Conservation (phyloP, 2,329 filamentous ascomycete species). For the Cucurbitaria berberidis region DNA sequence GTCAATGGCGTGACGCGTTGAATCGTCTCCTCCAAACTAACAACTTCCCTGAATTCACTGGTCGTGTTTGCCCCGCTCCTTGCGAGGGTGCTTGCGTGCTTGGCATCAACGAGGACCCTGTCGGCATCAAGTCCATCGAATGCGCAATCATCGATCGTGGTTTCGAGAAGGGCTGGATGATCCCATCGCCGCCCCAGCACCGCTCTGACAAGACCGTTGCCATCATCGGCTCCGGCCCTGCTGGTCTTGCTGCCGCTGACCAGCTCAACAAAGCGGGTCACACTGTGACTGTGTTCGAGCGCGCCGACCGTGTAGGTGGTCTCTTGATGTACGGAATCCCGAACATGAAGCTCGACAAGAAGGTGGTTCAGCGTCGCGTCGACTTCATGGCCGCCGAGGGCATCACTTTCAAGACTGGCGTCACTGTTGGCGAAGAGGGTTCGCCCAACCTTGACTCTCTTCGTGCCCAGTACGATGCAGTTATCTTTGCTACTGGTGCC, state of each 20-base stretch:
- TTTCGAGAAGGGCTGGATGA: constrained; percentile 98
- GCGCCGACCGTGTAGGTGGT: constrained; percentile 86
- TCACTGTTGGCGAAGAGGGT: constrained; percentile 78
- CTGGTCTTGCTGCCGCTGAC: constrained; percentile 88
- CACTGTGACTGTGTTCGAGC: constrained; percentile 87
- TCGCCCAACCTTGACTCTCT: constrained; percentile 72
- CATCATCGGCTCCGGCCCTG: constrained; percentile 88
- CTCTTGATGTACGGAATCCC: constrained; percentile 98
- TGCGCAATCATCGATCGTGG: constrained; percentile 97
- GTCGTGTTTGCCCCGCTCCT: constrained; percentile 93
- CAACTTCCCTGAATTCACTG: constrained; percentile 98
- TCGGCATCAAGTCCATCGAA: constrained; percentile 98
- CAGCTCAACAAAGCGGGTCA: constrained; percentile 95
- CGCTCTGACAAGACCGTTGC: constrained; percentile 89
- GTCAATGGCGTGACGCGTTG: constrained; percentile 87
- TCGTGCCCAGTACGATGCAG: constrained; percentile 76
- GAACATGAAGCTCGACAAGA: constrained; percentile 99
- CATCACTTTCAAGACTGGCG: constrained; percentile 78
- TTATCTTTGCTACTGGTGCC: constrained; percentile 89
- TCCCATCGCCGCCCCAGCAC: constrained; percentile 76
- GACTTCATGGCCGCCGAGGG: constrained; percentile 95
- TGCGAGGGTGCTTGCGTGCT: constrained; percentile 96
- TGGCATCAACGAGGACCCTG: constrained; percentile 95
- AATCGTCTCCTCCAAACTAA: constrained; percentile 94
- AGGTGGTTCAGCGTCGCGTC: constrained; percentile 91